Percentiles rank a stretch among this genome's conserved stretches.
phyloP scores from a whole-genome alignment of 768 basidiomycete species.

The Tricholoma saponaceum region DNA sequence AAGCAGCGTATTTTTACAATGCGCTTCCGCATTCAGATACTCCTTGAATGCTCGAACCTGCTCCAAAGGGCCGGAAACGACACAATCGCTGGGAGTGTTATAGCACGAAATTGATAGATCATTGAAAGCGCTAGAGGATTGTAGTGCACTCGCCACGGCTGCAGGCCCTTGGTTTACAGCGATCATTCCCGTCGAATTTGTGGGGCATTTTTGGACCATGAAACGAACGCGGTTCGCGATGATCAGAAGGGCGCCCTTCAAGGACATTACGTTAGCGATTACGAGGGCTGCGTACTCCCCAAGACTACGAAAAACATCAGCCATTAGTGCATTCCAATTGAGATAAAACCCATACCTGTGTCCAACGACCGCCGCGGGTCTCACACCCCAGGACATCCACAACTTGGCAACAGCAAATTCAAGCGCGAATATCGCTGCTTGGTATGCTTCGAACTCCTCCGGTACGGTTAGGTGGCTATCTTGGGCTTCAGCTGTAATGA shows the following conservation, averaged over 20 bases:
- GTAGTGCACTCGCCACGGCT: slow-evolving; percentile 31
- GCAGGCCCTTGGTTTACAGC: slow-evolving; percentile 40
- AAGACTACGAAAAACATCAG: slow-evolving; percentile 38
- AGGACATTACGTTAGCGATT: slow-evolving; percentile 50
- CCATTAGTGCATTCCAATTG: background rate
- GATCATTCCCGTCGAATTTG: slow-evolving; percentile 54
- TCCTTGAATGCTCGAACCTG: slow-evolving; percentile 39
- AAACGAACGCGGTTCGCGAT: slow-evolving; percentile 57
- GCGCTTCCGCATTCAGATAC: slow-evolving; percentile 30
- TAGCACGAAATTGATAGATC: slow-evolving; percentile 53
- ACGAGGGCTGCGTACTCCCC: slow-evolving; percentile 76
- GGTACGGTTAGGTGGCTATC: slow-evolving; percentile 16
- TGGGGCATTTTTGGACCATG: slow-evolving; percentile 45
- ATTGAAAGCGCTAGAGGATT: slow-evolving; percentile 26
- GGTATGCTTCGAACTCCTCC: slow-evolving; percentile 43
- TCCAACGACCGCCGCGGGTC: slow-evolving; percentile 58
- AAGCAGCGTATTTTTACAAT: slow-evolving; percentile 40
- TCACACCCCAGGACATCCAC: slow-evolving; percentile 69
- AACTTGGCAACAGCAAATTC: slow-evolving; percentile 59
- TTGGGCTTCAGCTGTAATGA: slow-evolving; percentile 30
- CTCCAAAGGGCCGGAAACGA: slow-evolving; percentile 51
- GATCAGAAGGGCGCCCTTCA: slow-evolving; percentile 53
- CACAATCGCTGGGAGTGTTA: slow-evolving; percentile 55
- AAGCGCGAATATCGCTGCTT: slow-evolving; percentile 54
- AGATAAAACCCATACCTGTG: slow-evolving; percentile 52